Base-by-base conservation (phyloP, 169 alveolate genomes). In the Ichthyophthirius multifiliis region DNA sequence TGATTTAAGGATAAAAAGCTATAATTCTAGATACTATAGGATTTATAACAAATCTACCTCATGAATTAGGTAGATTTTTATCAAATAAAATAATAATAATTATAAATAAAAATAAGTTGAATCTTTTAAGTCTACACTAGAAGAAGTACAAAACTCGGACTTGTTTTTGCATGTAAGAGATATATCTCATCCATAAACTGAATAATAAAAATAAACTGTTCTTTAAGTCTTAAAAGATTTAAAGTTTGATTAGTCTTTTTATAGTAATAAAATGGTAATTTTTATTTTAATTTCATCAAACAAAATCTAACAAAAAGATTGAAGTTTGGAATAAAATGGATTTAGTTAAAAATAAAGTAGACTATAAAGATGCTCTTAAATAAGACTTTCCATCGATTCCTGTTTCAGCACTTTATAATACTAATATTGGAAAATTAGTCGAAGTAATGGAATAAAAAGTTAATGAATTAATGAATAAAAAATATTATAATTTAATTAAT, bases 281-380 rank as follows among this genome's bases (percentile, higher is more conserved):
- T 2, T 37, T 0, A 3, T 5, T 75, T 10, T 47, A 0, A 27
- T 7, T 1, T 7, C 12, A 27, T 48, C 9, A 48, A 48, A 5
- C 15, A 7, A n/a, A 13, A 20, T 47, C 12, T 16, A 48, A 48
- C 23, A 4, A 45, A 3, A 76, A 94, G 74, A 75, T 96, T 23
- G 99, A 96, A 85, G 97, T 96, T 4, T 96, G 99, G 99, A 96
- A 96, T 90, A 96, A 96, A 75, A 88, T 94, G 55, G 99, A 96
- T 90, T 76, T 94, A 43, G 35, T 96, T 39, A 46, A 89, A 65
- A 77, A 86, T 1, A 78, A 55, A 13, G 39, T 79, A 12, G 80
- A 82, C 31, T 55, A 71, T 7, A 35, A 47, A 16, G 45, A 74
- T 5, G 75, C 71, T 27, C 75, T 63, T 20, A 6, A 47, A 27